These are phyloP conservation scores for Pythium periplocum DNA, from an alignment of 352 stramenopile genomes.

Conservation along the genomic window DNA sequence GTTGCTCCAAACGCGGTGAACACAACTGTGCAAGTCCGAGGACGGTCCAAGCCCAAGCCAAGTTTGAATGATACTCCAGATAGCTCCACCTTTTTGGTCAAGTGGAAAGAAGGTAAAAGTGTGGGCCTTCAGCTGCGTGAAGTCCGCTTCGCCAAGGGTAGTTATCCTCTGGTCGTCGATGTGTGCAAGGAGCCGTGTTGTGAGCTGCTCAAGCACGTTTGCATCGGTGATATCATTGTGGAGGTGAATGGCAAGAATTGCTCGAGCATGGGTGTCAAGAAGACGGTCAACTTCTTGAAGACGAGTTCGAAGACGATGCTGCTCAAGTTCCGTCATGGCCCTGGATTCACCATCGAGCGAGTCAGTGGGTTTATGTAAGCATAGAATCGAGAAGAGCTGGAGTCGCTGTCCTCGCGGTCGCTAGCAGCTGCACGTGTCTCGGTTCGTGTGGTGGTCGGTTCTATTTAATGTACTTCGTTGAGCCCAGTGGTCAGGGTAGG, in stretches of 20 bases:
- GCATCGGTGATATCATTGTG: slow-evolving; percentile 78
- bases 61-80: slow-evolving; percentile 79
- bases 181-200: slow-evolving; percentile 84
- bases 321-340: slow-evolving; percentile 79
- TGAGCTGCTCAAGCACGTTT: slow-evolving; percentile 77
- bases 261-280: slow-evolving; percentile 86
- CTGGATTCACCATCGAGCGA: slow-evolving; percentile 62
- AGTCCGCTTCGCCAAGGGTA: slow-evolving; percentile 67
- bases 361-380: slow-evolving; percentile 66
- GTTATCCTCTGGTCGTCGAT: slow-evolving; percentile 75
- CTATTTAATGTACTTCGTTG: slow-evolving; percentile 1
- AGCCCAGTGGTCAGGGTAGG: no score
- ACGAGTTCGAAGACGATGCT: slow-evolving; percentile 84
- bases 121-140: slow-evolving; percentile 83
- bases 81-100: slow-evolving; percentile 79
- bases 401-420: no score
- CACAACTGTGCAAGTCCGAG: slow-evolving; percentile 78
- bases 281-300: slow-evolving; percentile 84
- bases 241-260: slow-evolving; percentile 88
- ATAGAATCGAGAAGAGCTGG: no score
- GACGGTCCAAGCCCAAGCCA: slow-evolving; percentile 63
- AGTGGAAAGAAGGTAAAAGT: slow-evolving; percentile 86
- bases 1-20: slow-evolving; percentile 79
- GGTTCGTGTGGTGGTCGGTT: slow-evolving; percentile 1
- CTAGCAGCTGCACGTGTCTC: no score